A percentile compares a stretch with the other conserved stretches of the same genome.
Conservation (phyloP, 352 stramenopile species). For the Pythium insidiosum region DNA sequence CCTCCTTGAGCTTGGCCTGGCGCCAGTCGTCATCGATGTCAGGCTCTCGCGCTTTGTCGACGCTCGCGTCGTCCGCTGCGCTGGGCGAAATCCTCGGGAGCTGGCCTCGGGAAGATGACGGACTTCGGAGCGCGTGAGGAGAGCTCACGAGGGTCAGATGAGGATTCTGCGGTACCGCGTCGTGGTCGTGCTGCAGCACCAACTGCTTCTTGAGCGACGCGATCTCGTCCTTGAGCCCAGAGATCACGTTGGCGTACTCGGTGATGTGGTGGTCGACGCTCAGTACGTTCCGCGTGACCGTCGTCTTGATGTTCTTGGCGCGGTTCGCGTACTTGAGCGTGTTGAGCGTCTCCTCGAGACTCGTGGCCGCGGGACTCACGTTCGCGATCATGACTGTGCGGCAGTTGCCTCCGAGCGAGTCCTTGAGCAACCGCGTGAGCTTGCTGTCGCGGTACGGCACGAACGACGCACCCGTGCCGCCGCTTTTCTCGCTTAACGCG, state of each 20-base stretch:
- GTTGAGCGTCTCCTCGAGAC: conserved; percentile 90
- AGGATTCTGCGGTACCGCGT: not conserved
- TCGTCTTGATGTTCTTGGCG: conserved; percentile 93
- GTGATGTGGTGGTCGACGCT: conserved; percentile 82
- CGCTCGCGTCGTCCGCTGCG: not conserved
- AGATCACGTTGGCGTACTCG: conserved; percentile 85
- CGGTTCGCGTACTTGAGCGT: conserved; percentile 91
- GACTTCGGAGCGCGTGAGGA: no score
- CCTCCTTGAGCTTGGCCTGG: conserved; percentile 13
- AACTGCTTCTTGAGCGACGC: conserved; percentile 63
- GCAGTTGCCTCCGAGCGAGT: conserved; percentile 89
- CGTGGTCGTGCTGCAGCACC: conserved; percentile 7
- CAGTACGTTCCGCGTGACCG: conserved; percentile 79
- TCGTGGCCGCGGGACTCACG: conserved; percentile 67
- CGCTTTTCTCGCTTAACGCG: conserved; percentile 74
- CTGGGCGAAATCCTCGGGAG: no score
- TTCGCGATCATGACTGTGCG: conserved; percentile 93
- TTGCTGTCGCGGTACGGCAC: conserved; percentile 89
- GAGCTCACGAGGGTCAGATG: no score
- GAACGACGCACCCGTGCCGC: conserved; percentile 23
- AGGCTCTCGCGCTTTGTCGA: not conserved
- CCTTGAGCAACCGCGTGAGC: conserved; percentile 84
- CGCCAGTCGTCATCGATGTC: conserved; percentile 7
- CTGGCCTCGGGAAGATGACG: no score
- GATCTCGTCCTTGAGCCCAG: conserved; percentile 82